Evolutionary conservation across 2,329 filamentous ascomycete species (phyloP), one percentile per base, ranked within the genome.

Genomic region (Stachybotrys chartarum): DNA sequence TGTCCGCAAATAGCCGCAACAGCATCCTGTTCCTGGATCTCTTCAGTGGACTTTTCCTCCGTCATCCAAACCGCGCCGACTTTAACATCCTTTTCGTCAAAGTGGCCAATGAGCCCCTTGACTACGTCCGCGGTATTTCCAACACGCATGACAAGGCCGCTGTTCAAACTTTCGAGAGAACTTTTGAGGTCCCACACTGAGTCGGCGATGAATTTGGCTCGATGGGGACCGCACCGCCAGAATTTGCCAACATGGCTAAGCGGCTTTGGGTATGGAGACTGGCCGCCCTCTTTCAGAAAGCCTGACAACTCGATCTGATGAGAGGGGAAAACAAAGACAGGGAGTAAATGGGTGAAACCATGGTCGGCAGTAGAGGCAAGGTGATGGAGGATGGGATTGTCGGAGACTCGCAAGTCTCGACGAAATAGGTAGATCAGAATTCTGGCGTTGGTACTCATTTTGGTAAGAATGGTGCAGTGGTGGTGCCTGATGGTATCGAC

Each of bases 221-320:
- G 80, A 63, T 88, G 82, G 6, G 83, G 84, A 3, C 89, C 88
- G 62, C 87, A 91, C 65, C 88, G 77, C 85, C 86, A 91, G 65
- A 89, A 88, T 1, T 77, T 74, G 12, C 79, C 86, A 4, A 87
- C 72, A n/a, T 76, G 68, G 61, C 86, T 89, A 56, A 80, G 77
- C 4, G 88, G 87, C 63, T 85, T 81, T 0, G 84, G 84, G 59
- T 88, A 91, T 0, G 89, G 89, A 7, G 79, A 87, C 51, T 74
- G 70, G 51, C 71, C 62, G 11, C 75, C 72, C 50, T 78, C 67
- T 14, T 72, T 70, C n/a, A 92, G 71, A 63, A 93, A 89, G 1
- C 90, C 90, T 0, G 86, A 88, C 1, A 89, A 76, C 65, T 93
- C 88, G 24, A 92, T 73, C 62, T 93, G 88, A 53, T 88, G 77